Base-by-base conservation (phyloP, 768 basidiomycete species). In the Botryobasidium botryosum region DNA sequence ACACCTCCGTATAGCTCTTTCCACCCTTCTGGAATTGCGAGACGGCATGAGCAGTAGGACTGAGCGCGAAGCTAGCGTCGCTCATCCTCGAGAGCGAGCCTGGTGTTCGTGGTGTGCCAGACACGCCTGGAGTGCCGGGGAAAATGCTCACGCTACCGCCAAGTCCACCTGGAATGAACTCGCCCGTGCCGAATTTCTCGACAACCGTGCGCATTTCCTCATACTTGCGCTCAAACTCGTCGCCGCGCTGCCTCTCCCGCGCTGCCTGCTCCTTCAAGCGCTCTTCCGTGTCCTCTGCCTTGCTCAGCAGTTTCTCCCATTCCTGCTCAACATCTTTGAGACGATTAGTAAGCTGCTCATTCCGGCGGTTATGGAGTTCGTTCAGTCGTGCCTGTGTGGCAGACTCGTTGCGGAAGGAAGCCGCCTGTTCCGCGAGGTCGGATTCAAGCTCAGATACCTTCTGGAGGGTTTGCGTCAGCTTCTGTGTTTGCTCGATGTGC, bases 1-100 rank as follows among this genome's bases (percentile, higher is more conserved):
- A 96, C 18, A 97, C 79, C 55, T 94, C 84, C 0, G 92, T 92
- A 63, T 92, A 92, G 1, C 82, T 83, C 68, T 83, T 84, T 24
- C 84, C 86, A 23, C 68, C 72, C 59, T 74, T 76, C 63, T 90
- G 87, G 18, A 79, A 72, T 50, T 69, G 74, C 61, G 77, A 77
- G 5, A 79, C 86, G 65, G 92, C 75, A 3, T 81, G 79, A 10
- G 91, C 82, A 0, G 90, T 85, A 1, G 91, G 87, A 55, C 84
- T 88, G 15, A 90, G 63, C 35, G 77, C 74, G 56, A 41, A 80
- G 63, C 63, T 8, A n/a, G 77, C 71, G 6, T 69, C 68, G 31
- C 77, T 71, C 23, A 64, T 58, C 10, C 66, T 52, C n/a, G 64
- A n/a, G n/a, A n/a, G n/a, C 8, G 40, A 1, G 64, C 55, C 24